phyloP scores from a whole-genome alignment of 371 early-diverging fungal species.

The Catenaria anguillulae region DNA sequence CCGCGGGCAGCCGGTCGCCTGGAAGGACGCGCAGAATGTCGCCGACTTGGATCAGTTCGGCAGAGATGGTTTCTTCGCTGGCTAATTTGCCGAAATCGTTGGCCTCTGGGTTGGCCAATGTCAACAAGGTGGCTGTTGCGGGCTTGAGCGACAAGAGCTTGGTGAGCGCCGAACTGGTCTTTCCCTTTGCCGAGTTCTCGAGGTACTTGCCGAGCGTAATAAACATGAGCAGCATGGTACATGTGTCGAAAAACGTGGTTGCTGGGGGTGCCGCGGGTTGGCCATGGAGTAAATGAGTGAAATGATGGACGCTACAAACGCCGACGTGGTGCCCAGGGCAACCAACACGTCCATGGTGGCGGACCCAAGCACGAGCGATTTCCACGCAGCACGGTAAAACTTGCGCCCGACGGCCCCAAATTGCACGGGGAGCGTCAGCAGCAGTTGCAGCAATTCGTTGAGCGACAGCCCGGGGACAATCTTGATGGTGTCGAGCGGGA shows the following conservation, averaged over 20 bases:
- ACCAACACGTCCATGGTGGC: conserved; percentile 96
- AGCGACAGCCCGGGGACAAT: conserved; percentile 3
- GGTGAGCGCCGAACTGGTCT: conserved; percentile 74
- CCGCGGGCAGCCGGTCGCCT: conserved; percentile 85
- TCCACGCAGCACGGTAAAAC: conserved; percentile 63
- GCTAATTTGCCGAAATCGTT: conserved; percentile 12
- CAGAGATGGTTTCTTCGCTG: conserved; percentile 56
- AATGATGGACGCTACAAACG: conserved; percentile 59
- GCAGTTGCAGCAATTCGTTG: conserved; percentile 26
- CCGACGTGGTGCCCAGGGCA: conserved; percentile 64
- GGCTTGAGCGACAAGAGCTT: conserved; percentile 78
- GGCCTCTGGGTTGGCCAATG: conserved; percentile 23
- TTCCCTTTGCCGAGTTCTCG: conserved; percentile 86
- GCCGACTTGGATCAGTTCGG: conserved; percentile 68
- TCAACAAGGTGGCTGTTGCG: conserved; percentile 46
- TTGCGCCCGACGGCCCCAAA: conserved; percentile 58
- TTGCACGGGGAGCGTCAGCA: conserved; percentile 77
- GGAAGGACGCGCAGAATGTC: conserved; percentile 77
- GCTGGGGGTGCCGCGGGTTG: conserved; percentile 35
- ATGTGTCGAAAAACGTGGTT: conserved; percentile 83
- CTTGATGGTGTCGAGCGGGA: neutral
- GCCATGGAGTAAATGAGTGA: conserved; percentile 37
- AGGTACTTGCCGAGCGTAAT: conserved; percentile 76
- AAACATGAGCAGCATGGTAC: conserved; percentile 76
- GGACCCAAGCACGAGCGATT: conserved; percentile 56